Conservation (phyloP, 2,329 filamentous ascomycete species). For the Penicillium sp. region DNA sequence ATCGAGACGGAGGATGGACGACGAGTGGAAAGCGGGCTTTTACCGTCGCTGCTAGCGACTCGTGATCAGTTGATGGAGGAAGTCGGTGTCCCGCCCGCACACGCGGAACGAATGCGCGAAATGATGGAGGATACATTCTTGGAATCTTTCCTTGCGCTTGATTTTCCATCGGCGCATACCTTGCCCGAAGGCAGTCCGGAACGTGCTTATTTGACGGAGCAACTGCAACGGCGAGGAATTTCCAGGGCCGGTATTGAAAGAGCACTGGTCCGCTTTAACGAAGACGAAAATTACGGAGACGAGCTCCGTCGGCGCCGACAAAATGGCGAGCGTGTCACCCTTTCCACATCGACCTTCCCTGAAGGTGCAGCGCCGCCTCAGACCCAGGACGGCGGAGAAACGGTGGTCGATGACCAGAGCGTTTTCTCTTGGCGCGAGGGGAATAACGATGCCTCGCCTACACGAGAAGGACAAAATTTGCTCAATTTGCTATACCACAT, state of each 20-base stretch:
- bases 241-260: constrained; percentile 35
- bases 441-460: constrained; percentile 38
- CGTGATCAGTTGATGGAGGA: constrained; percentile 40
- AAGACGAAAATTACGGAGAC: constrained; percentile 37
- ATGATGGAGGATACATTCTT: constrained; percentile 44
- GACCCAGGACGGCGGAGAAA: constrained; percentile 33
- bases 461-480: constrained; percentile 64
- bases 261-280: constrained; percentile 37
- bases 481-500: constrained; percentile 84
- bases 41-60: constrained; percentile 40
- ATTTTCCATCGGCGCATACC: constrained; percentile 36
- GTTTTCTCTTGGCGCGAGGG: constrained; percentile 43
- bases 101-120: constrained; percentile 39
- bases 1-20: constrained; percentile 41
- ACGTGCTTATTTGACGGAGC: constrained; percentile 34
- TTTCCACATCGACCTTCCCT: constrained; percentile 31
- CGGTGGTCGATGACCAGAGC: constrained; percentile 40
- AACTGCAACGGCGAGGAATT: constrained; percentile 38
- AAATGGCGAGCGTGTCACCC: constrained; percentile 36
- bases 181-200: constrained; percentile 32
- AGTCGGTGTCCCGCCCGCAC: constrained; percentile 34
- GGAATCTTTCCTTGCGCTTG: constrained; percentile 40
- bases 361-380: constrained; percentile 24
- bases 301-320: constrained; percentile 35
- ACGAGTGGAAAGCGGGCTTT: constrained; percentile 38